Evolutionary conservation across 331 rosid species (phyloP), one percentile per base, ranked within the genome.

Genomic region (Saraca asoca): DNA sequence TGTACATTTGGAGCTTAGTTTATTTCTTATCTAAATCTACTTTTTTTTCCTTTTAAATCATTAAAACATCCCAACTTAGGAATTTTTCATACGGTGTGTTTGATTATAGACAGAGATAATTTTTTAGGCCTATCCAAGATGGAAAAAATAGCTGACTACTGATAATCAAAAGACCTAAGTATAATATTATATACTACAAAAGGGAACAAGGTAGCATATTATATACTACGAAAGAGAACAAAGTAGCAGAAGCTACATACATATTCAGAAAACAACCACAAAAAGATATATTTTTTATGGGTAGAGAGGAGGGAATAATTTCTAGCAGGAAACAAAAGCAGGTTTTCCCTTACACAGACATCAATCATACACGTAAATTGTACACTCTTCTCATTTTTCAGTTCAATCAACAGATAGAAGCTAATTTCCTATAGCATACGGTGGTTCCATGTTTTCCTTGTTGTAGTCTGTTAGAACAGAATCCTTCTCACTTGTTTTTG

Each of bases 401-500:
- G 11, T 46, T 38, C 52, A 38, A 43, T 53, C 37, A 24, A 24
- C 43, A 39, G 11, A 29, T 19, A 11, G 43, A 13, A 76, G 39
- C 74, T 81, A 81, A 64, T 58, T 73, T 68, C 74, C 74, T 53
- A 77, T 38, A 69, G 45, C 64, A 74, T 75, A 38, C 2, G 51
- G 70, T 10, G 68, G 79, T 57, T 68, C 81, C 75, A 74, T 1
- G 66, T 83, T 83, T 69, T 83, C 88, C 70, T 80, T 77, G 75
- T 77, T 64, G 51, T 70, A 83, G 46, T 49, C 51, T 64, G 49
- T 75, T 1, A 64, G 37, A 39, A 75, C 5, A n/a, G 74, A 62
- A 51, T 70, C 87, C 58, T 78, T 78, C 52, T 74, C 88, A 46
- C 20, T 52, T 75, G 72, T 66, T 72, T 69, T 76, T 45, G 75